Conservation (phyloP, 2,329 filamentous ascomycete genomes). For the Lecanicillium sp. region DNA sequence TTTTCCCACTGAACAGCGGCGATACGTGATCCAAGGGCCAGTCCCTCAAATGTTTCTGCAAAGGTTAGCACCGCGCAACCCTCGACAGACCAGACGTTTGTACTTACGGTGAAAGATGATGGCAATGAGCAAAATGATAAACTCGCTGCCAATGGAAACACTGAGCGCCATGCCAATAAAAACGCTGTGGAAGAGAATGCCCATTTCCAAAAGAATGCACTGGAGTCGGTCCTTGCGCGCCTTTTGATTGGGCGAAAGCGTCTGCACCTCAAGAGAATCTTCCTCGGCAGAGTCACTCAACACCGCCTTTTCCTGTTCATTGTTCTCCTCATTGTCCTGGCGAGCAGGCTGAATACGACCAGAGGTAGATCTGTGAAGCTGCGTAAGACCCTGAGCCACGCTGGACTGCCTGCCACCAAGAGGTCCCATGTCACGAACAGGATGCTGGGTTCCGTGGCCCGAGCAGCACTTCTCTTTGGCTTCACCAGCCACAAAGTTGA, state of each 20-base stretch:
- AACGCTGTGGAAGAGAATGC: constrained; percentile 55
- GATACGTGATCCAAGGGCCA: constrained; percentile 58
- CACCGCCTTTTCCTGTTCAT: constrained; percentile 2
- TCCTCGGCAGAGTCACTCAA: neutral
- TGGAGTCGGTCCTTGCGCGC: constrained; percentile 61
- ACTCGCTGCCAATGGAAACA: constrained; percentile 66
- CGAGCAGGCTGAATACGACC: constrained; percentile 12
- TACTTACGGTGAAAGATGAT: constrained; percentile 61
- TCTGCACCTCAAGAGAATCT: constrained; percentile 14
- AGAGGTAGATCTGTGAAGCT: constrained; percentile 16
- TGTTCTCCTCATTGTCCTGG: constrained; percentile 8
- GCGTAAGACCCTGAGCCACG: constrained; percentile 23
- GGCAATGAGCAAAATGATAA: constrained; percentile 70
- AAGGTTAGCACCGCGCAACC: neutral
- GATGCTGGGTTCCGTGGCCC: constrained; percentile 10
- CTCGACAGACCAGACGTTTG: neutral
- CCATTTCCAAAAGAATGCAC: constrained; percentile 69
- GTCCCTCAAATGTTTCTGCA: constrained; percentile 41
- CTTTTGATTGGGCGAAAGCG: constrained; percentile 43
- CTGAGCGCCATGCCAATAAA: constrained; percentile 82
- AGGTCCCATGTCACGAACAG: constrained; percentile 24
- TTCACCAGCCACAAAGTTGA: constrained; percentile 1
- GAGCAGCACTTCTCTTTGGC: neutral
- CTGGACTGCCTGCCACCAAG: constrained; percentile 24
- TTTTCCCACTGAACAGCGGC: constrained; percentile 40